phyloP scores from a whole-genome alignment of 805 yeast genomes.

The Hagleromyces aurorensis region DNA sequence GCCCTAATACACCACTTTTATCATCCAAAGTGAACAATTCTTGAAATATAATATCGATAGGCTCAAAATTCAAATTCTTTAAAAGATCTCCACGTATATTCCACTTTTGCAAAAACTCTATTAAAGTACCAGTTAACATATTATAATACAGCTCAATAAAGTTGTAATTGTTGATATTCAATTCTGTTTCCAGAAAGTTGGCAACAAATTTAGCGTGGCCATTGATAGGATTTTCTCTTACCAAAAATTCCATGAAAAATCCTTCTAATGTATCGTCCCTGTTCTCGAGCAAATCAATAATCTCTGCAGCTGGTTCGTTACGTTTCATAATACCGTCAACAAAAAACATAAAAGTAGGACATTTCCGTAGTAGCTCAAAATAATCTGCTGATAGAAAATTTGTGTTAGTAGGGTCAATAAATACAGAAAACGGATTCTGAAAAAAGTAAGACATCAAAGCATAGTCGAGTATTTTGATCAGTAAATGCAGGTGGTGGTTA shows the following conservation, averaged over 20 bases:
- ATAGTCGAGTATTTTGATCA: constrained; percentile 29
- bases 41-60: constrained; percentile 28
- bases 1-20: constrained; percentile 25
- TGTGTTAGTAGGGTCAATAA: constrained; percentile 30
- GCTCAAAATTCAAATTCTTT: constrained; percentile 21
- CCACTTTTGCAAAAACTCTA: constrained; percentile 21
- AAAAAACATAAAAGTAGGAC: constrained; percentile 31
- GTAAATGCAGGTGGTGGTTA: constrained; percentile 26
- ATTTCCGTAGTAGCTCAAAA: constrained; percentile 20
- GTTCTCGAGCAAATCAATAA: constrained; percentile 20
- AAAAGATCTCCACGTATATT: constrained; percentile 16
- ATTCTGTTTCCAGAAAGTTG: constrained; percentile 17
- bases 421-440: constrained; percentile 30
- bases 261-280: constrained; percentile 20
- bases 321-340: constrained; percentile 26
- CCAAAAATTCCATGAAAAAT: constrained; percentile 29
- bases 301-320: constrained; percentile 22
- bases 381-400: constrained; percentile 23
- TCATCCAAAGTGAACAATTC: constrained; percentile 30
- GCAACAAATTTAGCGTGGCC: constrained; percentile 26
- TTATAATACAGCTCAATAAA: constrained; percentile 28
- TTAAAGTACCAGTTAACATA: constrained; percentile 20
- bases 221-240: constrained; percentile 30
- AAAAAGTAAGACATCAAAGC: constrained; percentile 30
- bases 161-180: constrained; percentile 23